A percentile compares a stretch with the other conserved stretches of the same genome.
phyloP scores from a whole-genome alignment of 75 land plant species.

The Gnetum montanum region DNA sequence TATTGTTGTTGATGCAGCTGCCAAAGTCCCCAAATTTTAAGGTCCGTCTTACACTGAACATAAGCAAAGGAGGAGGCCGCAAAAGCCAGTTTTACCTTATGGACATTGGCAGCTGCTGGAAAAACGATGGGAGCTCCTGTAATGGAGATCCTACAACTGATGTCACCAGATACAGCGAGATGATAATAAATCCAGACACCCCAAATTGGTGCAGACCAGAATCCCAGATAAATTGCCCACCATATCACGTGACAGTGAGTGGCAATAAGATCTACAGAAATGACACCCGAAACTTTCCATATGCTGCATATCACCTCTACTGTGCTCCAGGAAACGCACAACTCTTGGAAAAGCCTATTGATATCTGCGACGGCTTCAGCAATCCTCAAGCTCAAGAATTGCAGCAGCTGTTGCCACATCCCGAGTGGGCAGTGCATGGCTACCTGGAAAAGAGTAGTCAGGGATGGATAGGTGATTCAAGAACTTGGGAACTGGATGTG shows the following conservation, averaged over 20 bases:
- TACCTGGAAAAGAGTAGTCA: conserved; percentile 47
- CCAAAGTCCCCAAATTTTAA: conserved; percentile 42
- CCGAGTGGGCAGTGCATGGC: conserved; percentile 77
- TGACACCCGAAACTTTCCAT: conserved; percentile 30
- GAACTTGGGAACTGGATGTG: conserved; percentile 38
- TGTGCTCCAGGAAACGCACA: conserved; percentile 72
- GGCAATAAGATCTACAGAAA: conserved; percentile 18
- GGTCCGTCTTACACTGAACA: conserved; percentile 26
- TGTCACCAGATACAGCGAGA: conserved; percentile 44
- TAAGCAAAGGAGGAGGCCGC: conserved; percentile 32
- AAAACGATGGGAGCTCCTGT: conserved; percentile 30
- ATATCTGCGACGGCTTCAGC: conserved; percentile 71
- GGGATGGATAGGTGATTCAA: conserved; percentile 37
- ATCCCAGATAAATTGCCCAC: conserved; percentile 14
- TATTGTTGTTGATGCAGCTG: conserved; percentile 12
- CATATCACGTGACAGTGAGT: conserved; percentile 23
- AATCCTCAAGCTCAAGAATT: conserved; percentile 93
- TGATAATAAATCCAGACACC: conserved; percentile 37
- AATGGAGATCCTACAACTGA: conserved; percentile 24
- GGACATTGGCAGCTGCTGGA: conserved; percentile 51
- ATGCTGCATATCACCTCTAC: conserved; percentile 66
- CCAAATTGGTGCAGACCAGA: conserved; percentile 16
- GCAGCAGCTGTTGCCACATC: conserved; percentile 75
- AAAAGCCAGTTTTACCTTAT: conserved; percentile 38
- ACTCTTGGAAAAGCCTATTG: conserved; percentile 34